Conservation (phyloP, 768 basidiomycete genomes). For the Tylopilus intermedius region DNA sequence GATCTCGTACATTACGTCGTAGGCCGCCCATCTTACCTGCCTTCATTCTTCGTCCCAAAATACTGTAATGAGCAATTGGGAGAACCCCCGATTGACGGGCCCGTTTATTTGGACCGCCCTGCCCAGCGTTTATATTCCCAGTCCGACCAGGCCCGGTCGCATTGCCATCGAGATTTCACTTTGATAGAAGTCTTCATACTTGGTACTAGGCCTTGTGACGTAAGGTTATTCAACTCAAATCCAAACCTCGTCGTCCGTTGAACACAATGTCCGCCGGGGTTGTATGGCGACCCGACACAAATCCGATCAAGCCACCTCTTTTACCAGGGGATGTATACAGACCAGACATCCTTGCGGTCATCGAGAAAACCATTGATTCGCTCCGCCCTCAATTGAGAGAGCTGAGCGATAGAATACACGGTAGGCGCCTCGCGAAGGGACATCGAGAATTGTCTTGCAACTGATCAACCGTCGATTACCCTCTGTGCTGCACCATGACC, state of each 20-base stretch:
- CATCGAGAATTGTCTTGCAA: background rate
- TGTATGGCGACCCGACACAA: constrained; percentile 40
- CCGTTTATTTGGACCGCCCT: too few species aligned
- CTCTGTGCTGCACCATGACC: background rate
- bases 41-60: too few species aligned
- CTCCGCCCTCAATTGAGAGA: constrained; percentile 52
- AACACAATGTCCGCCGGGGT: constrained; percentile 15
- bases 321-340: constrained; percentile 39
- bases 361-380: constrained; percentile 50
- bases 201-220: too few species aligned
- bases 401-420: constrained; percentile 71
- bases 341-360: constrained; percentile 55
- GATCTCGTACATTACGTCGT: background rate
- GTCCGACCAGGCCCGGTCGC: too few species aligned
- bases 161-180: too few species aligned
- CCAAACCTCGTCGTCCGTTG: background rate
- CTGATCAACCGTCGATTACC: constrained; percentile 1
- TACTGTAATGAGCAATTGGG: too few species aligned
- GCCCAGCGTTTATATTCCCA: too few species aligned
- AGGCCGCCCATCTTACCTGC: too few species aligned
- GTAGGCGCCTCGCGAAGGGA: constrained; percentile 29
- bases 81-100: too few species aligned
- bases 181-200: too few species aligned
- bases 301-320: constrained; percentile 21
- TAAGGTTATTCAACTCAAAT: too few species aligned